Evolutionary conservation across 495 filamentous ascomycete species (phyloP).

Genomic region (Thozetella sp.): DNA sequence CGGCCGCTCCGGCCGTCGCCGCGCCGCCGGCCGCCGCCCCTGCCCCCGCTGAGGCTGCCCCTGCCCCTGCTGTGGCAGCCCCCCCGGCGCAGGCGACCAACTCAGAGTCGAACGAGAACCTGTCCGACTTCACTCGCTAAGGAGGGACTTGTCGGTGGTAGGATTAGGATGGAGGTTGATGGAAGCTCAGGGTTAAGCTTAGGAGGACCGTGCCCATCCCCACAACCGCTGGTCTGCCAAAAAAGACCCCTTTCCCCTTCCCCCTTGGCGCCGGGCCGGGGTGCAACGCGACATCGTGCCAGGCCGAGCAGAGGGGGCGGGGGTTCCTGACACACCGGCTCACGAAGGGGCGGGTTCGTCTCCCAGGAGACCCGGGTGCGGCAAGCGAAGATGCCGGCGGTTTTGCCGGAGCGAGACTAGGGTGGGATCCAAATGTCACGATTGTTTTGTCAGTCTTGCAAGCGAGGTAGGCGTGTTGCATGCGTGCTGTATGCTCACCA

Average conservation of each 20-base stretch:
- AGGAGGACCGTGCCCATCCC: background rate
- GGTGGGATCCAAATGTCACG: too few relatives aligned
- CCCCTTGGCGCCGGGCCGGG: too few relatives aligned
- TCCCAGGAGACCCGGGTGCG: too few relatives aligned
- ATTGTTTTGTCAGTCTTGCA: too few relatives aligned
- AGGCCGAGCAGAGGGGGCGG: too few relatives aligned
- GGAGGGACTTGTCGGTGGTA: background rate
- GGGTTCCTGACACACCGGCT: too few relatives aligned
- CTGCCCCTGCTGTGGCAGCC: slow-evolving; percentile 8
- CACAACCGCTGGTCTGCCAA: background rate
- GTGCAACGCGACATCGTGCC: too few relatives aligned
- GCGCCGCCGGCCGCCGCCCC: slow-evolving; percentile 9
- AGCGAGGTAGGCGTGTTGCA: too few relatives aligned
- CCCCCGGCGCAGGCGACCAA: slow-evolving; percentile 3
- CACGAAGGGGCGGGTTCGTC: too few relatives aligned
- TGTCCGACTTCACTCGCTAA: slow-evolving; percentile 28
- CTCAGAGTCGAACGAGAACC: slow-evolving; percentile 9
- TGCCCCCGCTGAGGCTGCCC: slow-evolving; percentile 3
- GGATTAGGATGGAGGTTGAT: background rate
- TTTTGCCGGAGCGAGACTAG: too few relatives aligned
- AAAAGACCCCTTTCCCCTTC: background rate
- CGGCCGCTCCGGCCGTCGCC: slow-evolving; percentile 5
- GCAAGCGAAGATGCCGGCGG: too few relatives aligned
- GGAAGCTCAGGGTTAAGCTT: background rate
- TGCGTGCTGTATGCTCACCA: too few relatives aligned